A percentile compares a stretch with the other conserved stretches of the same genome.
Evolutionary conservation across 169 alveolate species (phyloP).

Genomic region (Haemoproteus tartakovskyi): DNA sequence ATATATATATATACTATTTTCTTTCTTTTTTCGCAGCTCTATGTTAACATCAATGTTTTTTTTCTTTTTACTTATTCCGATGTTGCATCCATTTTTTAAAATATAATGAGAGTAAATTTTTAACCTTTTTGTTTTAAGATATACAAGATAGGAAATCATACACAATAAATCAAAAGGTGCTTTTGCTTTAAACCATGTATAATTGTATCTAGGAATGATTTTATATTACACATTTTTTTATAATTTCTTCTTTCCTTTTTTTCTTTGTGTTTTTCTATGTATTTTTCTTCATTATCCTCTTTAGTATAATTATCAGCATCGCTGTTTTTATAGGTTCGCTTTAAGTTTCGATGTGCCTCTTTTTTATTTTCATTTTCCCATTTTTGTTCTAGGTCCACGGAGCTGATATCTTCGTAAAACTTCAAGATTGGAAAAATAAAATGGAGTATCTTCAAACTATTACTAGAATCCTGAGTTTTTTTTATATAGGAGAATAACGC

Average conservation of each 20-base stretch:
- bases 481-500: constrained; percentile 15
- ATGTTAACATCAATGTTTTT: too few species aligned
- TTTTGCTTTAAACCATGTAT: constrained; percentile 1
- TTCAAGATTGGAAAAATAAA: constrained; percentile 41
- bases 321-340: background rate
- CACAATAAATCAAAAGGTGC: constrained; percentile 17
- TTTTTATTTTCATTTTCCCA: background rate
- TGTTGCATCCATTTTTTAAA: too few species aligned
- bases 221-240: constrained; percentile 5
- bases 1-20: too few species aligned
- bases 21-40: too few species aligned
- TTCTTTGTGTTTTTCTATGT: background rate
- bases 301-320: background rate
- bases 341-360: background rate
- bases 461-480: background rate
- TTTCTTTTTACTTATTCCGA: too few species aligned
- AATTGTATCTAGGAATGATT: constrained; percentile 9
- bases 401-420: constrained; percentile 4
- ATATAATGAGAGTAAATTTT: too few species aligned
- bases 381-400: background rate
- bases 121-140: background rate
- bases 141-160: background rate
- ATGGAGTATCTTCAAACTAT: constrained; percentile 24
- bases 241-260: background rate
- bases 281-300: background rate